Conservation (phyloP, 306 rosid genomes). For the Pyrus betulifolia region DNA sequence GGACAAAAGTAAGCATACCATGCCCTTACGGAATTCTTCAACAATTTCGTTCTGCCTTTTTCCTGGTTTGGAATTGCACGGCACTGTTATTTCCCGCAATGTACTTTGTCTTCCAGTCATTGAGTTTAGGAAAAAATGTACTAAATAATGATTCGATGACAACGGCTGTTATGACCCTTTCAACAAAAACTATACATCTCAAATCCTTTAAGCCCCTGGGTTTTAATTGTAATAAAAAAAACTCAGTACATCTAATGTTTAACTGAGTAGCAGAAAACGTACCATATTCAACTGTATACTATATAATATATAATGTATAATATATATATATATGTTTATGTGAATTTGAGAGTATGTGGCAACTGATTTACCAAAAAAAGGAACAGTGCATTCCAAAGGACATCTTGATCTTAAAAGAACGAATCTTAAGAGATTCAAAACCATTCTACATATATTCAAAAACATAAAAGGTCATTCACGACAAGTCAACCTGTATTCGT, state of each 20-base stretch:
- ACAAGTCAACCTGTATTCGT: constrained; percentile 61
- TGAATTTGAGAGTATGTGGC: background rate
- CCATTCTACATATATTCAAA: background rate
- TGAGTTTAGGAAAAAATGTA: constrained; percentile 51
- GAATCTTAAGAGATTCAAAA: background rate
- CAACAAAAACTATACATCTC: constrained; percentile 80
- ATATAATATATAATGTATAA: background rate
- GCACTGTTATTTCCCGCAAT: constrained; percentile 52
- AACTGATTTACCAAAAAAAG: background rate
- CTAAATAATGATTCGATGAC: constrained; percentile 47
- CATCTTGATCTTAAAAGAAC: background rate
- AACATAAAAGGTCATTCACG: background rate
- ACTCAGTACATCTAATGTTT: constrained; percentile 1
- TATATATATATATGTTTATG: background rate
- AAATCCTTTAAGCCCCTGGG: constrained; percentile 48
- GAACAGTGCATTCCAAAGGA: background rate
- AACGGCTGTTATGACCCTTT: constrained; percentile 70
- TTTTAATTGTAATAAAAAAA: background rate
- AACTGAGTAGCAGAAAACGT: background rate
- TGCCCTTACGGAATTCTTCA: constrained; percentile 68
- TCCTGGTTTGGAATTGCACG: constrained; percentile 53
- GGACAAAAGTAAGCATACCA: constrained; percentile 37
- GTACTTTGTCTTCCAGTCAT: constrained; percentile 64
- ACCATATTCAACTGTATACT: background rate
- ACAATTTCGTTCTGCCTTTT: constrained; percentile 64